Conservation (phyloP, 2,329 filamentous ascomycete species). For the Fusarium haematococcum region DNA sequence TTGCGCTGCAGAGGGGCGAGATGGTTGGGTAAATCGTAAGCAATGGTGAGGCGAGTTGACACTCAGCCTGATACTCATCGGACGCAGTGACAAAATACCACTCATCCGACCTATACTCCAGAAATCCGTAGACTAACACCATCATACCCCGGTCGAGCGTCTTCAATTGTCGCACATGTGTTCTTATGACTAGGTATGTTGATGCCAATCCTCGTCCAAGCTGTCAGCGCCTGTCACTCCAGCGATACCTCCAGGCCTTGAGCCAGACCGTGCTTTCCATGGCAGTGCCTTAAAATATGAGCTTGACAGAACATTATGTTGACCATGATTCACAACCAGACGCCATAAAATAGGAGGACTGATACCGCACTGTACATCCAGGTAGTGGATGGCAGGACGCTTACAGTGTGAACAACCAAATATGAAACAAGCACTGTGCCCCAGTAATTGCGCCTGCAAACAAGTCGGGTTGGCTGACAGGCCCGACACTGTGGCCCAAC, state of each 20-base stretch:
- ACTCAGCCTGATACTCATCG: background rate
- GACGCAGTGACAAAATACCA: background rate
- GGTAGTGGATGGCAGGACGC: accelerated
- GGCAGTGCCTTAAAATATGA: background rate
- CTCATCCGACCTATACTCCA: background rate
- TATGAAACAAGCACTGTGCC: constrained; percentile 19
- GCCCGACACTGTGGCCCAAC: constrained; percentile 20
- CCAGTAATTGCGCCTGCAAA: constrained; percentile 27
- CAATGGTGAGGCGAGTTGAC: background rate
- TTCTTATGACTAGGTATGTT: background rate
- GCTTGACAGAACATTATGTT: background rate
- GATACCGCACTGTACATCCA: constrained; percentile 7
- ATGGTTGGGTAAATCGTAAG: background rate
- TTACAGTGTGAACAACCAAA: constrained; percentile 1
- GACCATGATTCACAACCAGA: background rate
- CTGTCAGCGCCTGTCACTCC: background rate
- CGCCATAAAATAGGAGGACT: background rate
- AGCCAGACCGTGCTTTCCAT: background rate
- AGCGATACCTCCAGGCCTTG: background rate
- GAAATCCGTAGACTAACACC: background rate
- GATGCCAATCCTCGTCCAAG: background rate
- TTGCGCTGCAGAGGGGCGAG: background rate
- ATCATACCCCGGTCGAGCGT: background rate
- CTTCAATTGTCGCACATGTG: background rate
- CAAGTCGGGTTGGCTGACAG: constrained; percentile 26